Percentiles rank a stretch among this genome's conserved stretches.
These are phyloP conservation scores for Penicillium canariense DNA, from an alignment of 495 filamentous ascomycete species.

Conservation along the genomic window DNA sequence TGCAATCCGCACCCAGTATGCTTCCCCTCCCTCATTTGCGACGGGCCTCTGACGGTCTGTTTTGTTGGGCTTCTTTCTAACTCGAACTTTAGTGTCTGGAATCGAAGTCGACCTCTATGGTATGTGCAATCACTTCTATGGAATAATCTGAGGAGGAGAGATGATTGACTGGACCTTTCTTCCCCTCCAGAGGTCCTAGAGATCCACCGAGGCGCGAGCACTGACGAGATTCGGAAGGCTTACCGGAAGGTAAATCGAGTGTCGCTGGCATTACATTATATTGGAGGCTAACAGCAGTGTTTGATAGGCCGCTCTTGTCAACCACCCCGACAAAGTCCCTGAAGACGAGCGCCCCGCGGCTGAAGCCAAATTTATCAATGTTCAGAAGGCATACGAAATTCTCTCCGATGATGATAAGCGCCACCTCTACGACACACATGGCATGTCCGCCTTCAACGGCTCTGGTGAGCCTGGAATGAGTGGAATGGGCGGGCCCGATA, in stretches of 20 bases:
- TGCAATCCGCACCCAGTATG: constrained; percentile 2
- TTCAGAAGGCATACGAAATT: constrained; percentile 95
- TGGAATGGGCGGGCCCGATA: constrained; percentile 67
- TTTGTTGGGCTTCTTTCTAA: constrained; percentile 14
- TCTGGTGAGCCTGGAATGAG: constrained; percentile 64
- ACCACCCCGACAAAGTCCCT: constrained; percentile 94
- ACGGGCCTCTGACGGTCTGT: background rate
- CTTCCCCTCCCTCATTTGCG: background rate
- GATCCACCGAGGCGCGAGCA: constrained; percentile 64
- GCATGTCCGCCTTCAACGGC: constrained; percentile 89
- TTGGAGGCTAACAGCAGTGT: constrained; percentile 11
- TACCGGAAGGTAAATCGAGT: constrained; percentile 77
- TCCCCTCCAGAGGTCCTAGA: constrained; percentile 66
- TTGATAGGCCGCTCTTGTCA: constrained; percentile 74
- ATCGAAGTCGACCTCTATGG: constrained; percentile 48
- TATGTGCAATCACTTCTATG: constrained; percentile 17
- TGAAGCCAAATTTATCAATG: constrained; percentile 84
- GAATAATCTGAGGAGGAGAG: background rate
- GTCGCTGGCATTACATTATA: background rate
- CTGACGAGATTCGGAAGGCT: constrained; percentile 91
- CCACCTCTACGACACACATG: constrained; percentile 85
- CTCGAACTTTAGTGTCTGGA: constrained; percentile 33
- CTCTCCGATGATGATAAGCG: constrained; percentile 94
- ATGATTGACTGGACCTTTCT: constrained; percentile 17
- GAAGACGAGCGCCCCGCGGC: constrained; percentile 79